These are phyloP conservation scores for Rhodomyrtus psidioides DNA, from an alignment of 441 rosid genomes.

Conservation along the genomic window DNA sequence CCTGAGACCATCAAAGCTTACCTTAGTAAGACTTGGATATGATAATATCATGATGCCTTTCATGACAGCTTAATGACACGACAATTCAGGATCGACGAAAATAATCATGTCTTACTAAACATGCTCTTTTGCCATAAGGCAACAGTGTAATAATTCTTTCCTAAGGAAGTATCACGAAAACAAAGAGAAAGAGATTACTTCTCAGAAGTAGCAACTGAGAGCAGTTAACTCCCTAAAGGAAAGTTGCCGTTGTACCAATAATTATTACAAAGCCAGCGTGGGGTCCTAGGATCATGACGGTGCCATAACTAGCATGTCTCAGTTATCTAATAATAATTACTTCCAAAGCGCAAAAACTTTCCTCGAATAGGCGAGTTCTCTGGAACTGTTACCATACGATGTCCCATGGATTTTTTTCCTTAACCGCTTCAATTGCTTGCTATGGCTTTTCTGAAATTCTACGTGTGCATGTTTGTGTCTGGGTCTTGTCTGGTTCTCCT, in stretches of 20 bases:
- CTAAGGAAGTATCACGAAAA: neutral
- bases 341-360: neutral
- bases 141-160: neutral
- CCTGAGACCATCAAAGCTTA: conserved; percentile 16
- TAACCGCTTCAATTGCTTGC: neutral
- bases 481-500: neutral
- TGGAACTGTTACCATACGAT: neutral
- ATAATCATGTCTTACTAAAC: neutral
- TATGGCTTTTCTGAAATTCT: neutral
- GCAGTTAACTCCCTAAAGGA: neutral
- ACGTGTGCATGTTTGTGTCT: neutral
- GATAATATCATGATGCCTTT: neutral
- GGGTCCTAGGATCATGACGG: neutral
- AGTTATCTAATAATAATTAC: neutral
- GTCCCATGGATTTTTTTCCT: neutral
- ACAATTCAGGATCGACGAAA: neutral
- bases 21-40: neutral
- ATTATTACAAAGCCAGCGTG: neutral
- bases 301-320: neutral
- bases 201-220: neutral
- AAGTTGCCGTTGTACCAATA: neutral
- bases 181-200: neutral
- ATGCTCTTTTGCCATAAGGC: neutral
- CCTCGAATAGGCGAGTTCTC: neutral
- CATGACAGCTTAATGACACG: neutral